Evolutionary conservation across 2,329 filamentous ascomycete species (phyloP).

Genomic region (Myriosclerotinia duriaeana): DNA sequence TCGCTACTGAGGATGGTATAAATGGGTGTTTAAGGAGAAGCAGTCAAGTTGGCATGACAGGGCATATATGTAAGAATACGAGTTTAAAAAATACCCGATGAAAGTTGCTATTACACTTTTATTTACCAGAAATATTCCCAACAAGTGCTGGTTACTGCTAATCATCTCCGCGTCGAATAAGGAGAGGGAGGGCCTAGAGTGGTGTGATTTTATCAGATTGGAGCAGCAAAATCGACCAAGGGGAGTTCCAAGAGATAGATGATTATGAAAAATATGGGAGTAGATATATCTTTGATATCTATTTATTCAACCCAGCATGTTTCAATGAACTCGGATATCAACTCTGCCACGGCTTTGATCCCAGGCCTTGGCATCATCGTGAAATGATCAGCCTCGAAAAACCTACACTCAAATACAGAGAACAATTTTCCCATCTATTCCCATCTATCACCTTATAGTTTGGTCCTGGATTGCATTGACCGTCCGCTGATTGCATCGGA

Average conservation of each 20-base stretch:
- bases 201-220: neutral
- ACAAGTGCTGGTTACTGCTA: neutral
- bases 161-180: neutral
- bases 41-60: neutral
- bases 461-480: conserved; percentile 2
- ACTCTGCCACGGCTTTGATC: neutral
- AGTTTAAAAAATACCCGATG: conserved; percentile 18
- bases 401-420: neutral
- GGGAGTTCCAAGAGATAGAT: neutral
- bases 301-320: neutral
- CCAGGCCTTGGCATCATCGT: conserved; percentile 31
- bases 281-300: neutral
- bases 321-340: neutral
- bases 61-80: conserved; percentile 11
- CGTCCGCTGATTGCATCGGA: neutral
- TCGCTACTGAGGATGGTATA: conserved; percentile 1
- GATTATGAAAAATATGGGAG: neutral
- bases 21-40: neutral
- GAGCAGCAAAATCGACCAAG: neutral
- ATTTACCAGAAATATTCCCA: neutral
- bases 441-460: neutral
- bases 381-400: conserved; percentile 30
- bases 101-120: neutral
- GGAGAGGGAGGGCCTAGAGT: neutral
- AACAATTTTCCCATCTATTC: conserved; percentile 8